These are phyloP conservation scores for Pseudogymnoascus sp. DNA, from an alignment of 2,329 filamentous ascomycete species.

Conservation along the genomic window DNA sequence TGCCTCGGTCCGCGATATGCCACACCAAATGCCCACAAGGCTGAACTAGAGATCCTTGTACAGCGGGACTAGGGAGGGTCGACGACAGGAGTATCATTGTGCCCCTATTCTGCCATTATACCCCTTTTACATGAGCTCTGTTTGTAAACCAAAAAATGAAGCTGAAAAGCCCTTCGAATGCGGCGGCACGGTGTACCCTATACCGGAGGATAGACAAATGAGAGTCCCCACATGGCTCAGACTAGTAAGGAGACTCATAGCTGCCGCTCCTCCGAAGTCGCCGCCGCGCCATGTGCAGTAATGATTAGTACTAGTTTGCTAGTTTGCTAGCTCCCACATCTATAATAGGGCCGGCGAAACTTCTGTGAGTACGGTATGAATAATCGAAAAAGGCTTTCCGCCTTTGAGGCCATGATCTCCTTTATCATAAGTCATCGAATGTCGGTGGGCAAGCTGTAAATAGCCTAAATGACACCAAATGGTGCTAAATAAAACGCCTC, in stretches of 20 bases:
- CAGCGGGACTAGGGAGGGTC: background rate
- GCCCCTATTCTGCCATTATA: background rate
- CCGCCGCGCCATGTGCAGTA: background rate
- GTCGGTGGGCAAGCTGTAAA: background rate
- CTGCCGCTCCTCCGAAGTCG: background rate
- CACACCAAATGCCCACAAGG: constrained; percentile 1
- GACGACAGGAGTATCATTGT: background rate
- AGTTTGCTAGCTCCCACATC: background rate
- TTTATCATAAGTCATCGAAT: background rate
- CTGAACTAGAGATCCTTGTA: background rate
- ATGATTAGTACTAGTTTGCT: background rate
- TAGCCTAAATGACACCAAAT: background rate
- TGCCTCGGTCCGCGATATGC: background rate
- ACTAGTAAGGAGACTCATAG: background rate
- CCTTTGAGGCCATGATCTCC: background rate
- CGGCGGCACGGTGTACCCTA: background rate
- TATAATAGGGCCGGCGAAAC: background rate
- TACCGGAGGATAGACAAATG: background rate
- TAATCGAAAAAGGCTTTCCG: background rate
- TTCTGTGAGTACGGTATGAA: background rate
- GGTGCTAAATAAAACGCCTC: background rate
- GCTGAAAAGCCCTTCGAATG: background rate
- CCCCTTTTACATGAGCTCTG: background rate
- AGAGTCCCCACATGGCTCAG: background rate
- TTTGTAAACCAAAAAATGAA: background rate